Evolutionary conservation across 106 monocot genomes (phyloP).

Genomic region (Dendrobium nobile): DNA sequence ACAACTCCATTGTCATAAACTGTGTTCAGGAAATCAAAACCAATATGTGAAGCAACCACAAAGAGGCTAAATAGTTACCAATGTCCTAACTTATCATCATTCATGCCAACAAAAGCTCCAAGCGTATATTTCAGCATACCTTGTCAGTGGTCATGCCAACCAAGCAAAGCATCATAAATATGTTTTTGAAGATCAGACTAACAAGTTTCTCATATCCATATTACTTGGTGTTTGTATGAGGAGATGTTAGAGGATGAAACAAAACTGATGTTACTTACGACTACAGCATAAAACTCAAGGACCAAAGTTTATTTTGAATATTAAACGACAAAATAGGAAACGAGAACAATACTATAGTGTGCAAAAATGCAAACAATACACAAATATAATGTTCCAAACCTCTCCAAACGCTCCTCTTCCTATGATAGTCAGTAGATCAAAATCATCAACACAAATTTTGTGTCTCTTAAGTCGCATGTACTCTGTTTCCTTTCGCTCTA

Average conservation of each 20-base stretch:
- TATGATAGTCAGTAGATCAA: conserved; percentile 90
- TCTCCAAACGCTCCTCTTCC: conserved; percentile 97
- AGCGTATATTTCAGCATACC: not conserved
- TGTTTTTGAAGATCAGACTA: not conserved
- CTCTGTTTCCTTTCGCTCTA: conserved; percentile 95
- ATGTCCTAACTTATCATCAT: not conserved
- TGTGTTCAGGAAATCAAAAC: not conserved
- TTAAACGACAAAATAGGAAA: not conserved
- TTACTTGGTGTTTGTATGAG: not conserved
- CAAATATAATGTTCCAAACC: conserved; percentile 33
- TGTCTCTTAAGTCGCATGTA: conserved; percentile 96
- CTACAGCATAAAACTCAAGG: not conserved
- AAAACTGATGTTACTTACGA: not conserved
- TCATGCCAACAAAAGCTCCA: not conserved
- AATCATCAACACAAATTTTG: conserved; percentile 97
- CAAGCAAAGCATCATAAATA: not conserved
- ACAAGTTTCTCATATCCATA: not conserved
- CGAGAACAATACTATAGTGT: not conserved
- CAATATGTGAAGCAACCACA: not conserved
- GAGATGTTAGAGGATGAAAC: not conserved
- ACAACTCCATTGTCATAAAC: not conserved
- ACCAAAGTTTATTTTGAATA: conserved; percentile 4
- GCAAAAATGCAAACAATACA: not conserved
- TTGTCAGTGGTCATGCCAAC: not conserved
- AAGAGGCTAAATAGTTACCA: not conserved